Conservation (phyloP, 2,329 filamentous ascomycete species). For the Clarireedia monteithiana region DNA sequence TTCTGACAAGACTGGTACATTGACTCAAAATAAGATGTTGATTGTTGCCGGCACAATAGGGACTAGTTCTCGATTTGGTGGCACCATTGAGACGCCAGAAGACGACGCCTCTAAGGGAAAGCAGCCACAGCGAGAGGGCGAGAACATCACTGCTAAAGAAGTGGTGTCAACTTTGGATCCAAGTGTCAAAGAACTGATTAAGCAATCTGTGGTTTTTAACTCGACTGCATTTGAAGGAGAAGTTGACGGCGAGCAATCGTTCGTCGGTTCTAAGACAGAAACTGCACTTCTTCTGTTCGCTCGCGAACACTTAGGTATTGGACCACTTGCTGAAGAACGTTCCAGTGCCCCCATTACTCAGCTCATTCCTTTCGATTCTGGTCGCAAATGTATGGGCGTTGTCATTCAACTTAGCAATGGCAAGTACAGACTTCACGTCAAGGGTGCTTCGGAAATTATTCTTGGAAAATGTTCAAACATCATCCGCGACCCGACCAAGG, state of each 20-base stretch:
- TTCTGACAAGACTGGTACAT: constrained; percentile 70
- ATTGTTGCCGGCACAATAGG: constrained; percentile 67
- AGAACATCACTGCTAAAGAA: constrained; percentile 25
- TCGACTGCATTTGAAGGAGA: constrained; percentile 64
- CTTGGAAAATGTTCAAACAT: constrained; percentile 39
- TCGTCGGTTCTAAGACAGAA: constrained; percentile 72
- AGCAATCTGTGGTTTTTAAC: constrained; percentile 59
- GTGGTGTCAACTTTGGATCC: constrained; percentile 23
- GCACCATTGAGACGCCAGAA: constrained; percentile 24
- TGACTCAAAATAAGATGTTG: constrained; percentile 70
- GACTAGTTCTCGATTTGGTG: constrained; percentile 46
- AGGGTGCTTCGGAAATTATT: constrained; percentile 47
- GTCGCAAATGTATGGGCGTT: constrained; percentile 61
- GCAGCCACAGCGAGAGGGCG: constrained; percentile 16
- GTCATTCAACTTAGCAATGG: constrained; percentile 44
- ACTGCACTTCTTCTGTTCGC: constrained; percentile 67
- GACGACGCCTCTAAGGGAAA: constrained; percentile 20
- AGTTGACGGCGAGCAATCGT: constrained; percentile 48
- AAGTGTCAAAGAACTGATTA: constrained; percentile 36
- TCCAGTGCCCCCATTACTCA: constrained; percentile 52
- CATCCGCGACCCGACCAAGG: constrained; percentile 50
- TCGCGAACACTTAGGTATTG: constrained; percentile 57
- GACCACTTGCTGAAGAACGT: constrained; percentile 51
- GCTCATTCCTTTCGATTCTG: constrained; percentile 34
- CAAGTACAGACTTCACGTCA: constrained; percentile 40